phyloP scores from a whole-genome alignment of 2,329 filamentous ascomycete species.

The Aspergillus udagawae region DNA sequence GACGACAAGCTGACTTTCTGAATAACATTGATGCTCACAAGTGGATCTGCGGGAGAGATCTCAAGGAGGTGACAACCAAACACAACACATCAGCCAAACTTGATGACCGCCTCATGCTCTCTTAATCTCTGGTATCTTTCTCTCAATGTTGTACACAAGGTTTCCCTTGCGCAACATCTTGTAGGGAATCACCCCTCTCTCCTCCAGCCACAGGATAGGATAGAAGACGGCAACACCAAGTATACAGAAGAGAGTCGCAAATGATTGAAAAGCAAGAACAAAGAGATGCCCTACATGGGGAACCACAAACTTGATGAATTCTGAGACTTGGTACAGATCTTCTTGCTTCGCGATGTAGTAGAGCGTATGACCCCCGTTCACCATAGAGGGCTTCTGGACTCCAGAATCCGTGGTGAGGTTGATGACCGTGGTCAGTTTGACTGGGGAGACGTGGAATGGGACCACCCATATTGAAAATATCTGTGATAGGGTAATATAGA shows the following conservation, averaged over 20 bases:
- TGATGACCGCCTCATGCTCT: conserved; percentile 4
- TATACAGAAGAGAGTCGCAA: conserved; percentile 62
- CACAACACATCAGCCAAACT: neutral
- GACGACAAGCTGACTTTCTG: too few relatives aligned
- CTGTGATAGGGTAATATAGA: conserved; percentile 72
- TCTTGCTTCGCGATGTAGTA: conserved; percentile 76
- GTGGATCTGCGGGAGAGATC: too few relatives aligned
- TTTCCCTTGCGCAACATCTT: conserved; percentile 21
- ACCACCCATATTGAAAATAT: conserved; percentile 73
- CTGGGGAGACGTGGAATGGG: conserved; percentile 67
- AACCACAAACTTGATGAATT: conserved; percentile 69
- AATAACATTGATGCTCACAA: too few relatives aligned
- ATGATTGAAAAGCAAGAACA: conserved; percentile 60
- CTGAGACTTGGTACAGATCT: conserved; percentile 74
- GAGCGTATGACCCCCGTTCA: conserved; percentile 31
- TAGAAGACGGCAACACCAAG: conserved; percentile 51
- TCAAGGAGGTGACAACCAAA: too few relatives aligned
- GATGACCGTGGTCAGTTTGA: conserved; percentile 65
- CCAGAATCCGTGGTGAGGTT: conserved; percentile 51
- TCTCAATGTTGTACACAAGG: conserved; percentile 20
- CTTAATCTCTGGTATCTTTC: conserved; percentile 23
- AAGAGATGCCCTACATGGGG: conserved; percentile 56
- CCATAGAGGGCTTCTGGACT: conserved; percentile 9
- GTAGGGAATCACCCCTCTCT: conserved; percentile 32
- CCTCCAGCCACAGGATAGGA: conserved; percentile 50